Evolutionary conservation across 2,329 filamentous ascomycete genomes (phyloP).

Genomic region (Juglanconis juglandina): DNA sequence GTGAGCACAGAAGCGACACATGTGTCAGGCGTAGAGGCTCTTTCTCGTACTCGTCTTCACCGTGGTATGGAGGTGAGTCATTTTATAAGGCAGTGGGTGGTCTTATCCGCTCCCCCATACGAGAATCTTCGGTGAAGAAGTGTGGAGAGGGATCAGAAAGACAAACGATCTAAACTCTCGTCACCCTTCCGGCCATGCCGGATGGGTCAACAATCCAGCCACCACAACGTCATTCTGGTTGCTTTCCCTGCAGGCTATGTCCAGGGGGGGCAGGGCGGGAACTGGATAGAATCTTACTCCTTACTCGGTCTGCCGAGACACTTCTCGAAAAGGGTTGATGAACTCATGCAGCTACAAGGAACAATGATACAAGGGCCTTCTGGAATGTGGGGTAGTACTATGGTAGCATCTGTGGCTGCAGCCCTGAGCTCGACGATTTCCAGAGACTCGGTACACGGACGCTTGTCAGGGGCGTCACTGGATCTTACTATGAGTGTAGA

Average conservation of each 20-base stretch:
- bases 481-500: too few species aligned
- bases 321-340: not conserved
- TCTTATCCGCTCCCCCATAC: not conserved
- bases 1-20: not conserved
- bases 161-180: not conserved
- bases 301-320: not conserved
- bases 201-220: not conserved
- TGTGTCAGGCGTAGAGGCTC: not conserved
- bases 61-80: not conserved
- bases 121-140: not conserved
- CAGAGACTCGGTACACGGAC: too few species aligned
- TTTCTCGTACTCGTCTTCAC: not conserved
- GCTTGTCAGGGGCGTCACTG: too few species aligned
- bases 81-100: not conserved
- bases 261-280: not conserved
- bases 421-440: too few species aligned
- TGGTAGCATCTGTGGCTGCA: too few species aligned
- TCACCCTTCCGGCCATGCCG: not conserved
- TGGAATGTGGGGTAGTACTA: not conserved
- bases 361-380: not conserved
- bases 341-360: not conserved
- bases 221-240: constrained; percentile 1
- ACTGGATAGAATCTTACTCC: not conserved
- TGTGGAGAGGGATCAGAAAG: not conserved
- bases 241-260: not conserved